Conservation (phyloP, 441 rosid genomes). For the Adansonia grandidieri region DNA sequence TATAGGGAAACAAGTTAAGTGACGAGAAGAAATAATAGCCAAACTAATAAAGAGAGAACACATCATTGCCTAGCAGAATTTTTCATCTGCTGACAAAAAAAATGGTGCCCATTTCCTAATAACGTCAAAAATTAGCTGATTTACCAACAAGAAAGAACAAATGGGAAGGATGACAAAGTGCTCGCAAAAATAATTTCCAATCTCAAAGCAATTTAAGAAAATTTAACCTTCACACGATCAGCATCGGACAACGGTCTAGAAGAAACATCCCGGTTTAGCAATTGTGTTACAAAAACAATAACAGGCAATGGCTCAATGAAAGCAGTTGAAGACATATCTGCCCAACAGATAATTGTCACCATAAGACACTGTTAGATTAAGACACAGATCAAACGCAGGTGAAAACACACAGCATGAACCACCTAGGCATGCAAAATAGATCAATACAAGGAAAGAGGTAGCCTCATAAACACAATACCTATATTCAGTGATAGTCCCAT, state of each 20-base stretch:
- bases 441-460: neutral
- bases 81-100: neutral
- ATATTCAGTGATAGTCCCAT: constrained; percentile 92
- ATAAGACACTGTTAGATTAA: neutral
- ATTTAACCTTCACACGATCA: constrained; percentile 80
- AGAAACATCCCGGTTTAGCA: constrained; percentile 69
- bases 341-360: constrained; percentile 16
- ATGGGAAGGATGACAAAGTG: neutral
- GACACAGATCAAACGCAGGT: neutral
- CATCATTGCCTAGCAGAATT: neutral
- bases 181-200: constrained; percentile 5
- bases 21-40: too few species aligned
- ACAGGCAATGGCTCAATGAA: constrained; percentile 90
- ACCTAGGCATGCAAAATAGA: neutral
- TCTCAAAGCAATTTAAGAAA: neutral
- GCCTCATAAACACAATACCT: constrained; percentile 42
- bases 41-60: neutral
- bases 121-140: neutral
- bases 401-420: neutral
- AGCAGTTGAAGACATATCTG: constrained; percentile 97
- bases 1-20: too few species aligned
- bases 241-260: constrained; percentile 78
- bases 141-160: neutral
- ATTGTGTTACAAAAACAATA: constrained; percentile 66
- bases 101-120: neutral